A percentile compares a stretch with the other conserved stretches of the same genome.
Evolutionary conservation across 768 basidiomycete species (phyloP).

Genomic region (Rubroboletus satanas): DNA sequence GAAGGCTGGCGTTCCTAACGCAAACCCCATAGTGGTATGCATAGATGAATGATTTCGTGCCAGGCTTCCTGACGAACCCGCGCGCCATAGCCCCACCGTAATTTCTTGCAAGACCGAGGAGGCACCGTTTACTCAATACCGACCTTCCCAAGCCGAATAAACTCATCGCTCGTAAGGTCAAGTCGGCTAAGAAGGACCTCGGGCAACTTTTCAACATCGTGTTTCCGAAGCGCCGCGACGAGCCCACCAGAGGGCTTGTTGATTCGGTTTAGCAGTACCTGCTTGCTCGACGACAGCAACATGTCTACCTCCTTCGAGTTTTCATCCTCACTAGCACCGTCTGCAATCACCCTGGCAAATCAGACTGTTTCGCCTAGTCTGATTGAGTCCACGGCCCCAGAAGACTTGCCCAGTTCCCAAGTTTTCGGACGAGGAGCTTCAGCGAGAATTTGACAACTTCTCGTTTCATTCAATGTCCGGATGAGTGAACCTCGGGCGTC

Average conservation of each 20-base stretch:
- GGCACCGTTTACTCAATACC: background rate
- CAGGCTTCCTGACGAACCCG: background rate
- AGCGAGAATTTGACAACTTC: too few relatives aligned
- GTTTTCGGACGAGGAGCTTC: too few relatives aligned
- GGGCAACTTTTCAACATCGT: background rate
- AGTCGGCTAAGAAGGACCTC: background rate
- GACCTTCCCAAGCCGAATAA: background rate
- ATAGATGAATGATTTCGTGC: background rate
- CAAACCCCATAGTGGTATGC: background rate
- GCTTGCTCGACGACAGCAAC: background rate
- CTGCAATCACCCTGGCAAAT: background rate
- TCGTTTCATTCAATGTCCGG: too few relatives aligned
- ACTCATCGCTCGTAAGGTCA: background rate
- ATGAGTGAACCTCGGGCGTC: background rate
- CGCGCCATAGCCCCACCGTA: background rate
- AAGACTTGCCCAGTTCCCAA: too few relatives aligned
- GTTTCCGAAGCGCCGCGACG: background rate
- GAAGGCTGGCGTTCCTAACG: background rate
- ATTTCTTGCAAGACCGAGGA: background rate
- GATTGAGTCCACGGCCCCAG: too few relatives aligned
- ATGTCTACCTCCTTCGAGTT: background rate
- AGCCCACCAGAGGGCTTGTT: background rate
- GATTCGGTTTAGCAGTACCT: background rate
- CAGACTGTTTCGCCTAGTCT: too few relatives aligned
- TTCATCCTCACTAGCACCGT: background rate